Evolutionary conservation across 2,329 filamentous ascomycete genomes (phyloP).

Genomic region (Arachnomyces sp.): DNA sequence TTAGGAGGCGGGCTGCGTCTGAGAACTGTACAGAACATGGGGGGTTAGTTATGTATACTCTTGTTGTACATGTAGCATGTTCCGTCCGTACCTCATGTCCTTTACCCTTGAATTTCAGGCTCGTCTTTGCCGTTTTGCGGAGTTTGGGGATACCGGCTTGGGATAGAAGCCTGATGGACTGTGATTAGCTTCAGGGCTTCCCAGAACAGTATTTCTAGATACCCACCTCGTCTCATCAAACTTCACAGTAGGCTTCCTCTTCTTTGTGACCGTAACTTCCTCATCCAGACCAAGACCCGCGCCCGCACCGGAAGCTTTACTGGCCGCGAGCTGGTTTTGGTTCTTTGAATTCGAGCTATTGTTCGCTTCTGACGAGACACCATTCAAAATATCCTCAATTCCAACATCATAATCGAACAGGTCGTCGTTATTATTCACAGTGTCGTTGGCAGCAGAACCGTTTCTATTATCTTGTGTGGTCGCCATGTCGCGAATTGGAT

Average conservation of each 20-base stretch:
- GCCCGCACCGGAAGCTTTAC: conserved; percentile 40
- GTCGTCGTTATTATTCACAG: conserved; percentile 50
- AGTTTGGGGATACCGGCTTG: conserved; percentile 75
- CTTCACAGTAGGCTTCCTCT: conserved; percentile 69
- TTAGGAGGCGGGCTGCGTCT: conserved; percentile 71
- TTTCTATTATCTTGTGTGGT: conserved; percentile 9
- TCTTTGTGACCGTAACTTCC: conserved; percentile 73
- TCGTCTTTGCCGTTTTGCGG: conserved; percentile 58
- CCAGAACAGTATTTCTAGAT: conserved; percentile 4
- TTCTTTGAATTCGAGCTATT: conserved; percentile 29
- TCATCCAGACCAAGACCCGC: conserved; percentile 70
- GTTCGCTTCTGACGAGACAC: conserved; percentile 6
- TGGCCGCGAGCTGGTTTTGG: conserved; percentile 30
- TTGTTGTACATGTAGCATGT: not conserved
- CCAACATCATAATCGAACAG: conserved; percentile 69
- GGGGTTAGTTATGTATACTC: conserved; percentile 5
- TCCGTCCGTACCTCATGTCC: conserved; percentile 74
- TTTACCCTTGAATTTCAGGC: conserved; percentile 78
- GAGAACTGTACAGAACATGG: conserved; percentile 55
- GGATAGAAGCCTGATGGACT: conserved; percentile 59
- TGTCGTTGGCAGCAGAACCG: conserved; percentile 16
- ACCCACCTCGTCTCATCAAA: conserved; percentile 68
- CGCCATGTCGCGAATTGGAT: too few relatives aligned
- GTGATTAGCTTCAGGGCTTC: not conserved
- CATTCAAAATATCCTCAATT: conserved; percentile 42